Conservation (phyloP, 78 protist species). For the Speleostelium caveatum region DNA sequence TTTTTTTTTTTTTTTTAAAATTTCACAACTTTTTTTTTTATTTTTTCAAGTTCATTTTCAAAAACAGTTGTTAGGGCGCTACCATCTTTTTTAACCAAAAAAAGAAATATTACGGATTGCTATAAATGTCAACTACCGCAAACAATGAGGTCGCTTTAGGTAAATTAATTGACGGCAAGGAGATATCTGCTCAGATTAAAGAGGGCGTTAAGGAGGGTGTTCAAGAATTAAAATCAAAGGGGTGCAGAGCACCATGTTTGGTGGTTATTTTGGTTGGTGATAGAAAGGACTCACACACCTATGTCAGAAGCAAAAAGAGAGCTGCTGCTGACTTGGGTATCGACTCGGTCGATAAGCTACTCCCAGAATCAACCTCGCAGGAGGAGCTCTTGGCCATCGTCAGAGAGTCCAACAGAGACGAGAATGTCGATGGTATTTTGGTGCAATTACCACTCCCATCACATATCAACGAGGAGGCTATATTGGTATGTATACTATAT, state of each 20-base stretch:
- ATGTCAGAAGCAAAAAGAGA: slow-evolving; percentile 78
- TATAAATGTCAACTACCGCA: too few species aligned
- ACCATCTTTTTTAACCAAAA: too few species aligned
- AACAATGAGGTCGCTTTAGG: not conserved
- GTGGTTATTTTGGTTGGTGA: slow-evolving; percentile 81
- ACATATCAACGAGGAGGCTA: slow-evolving; percentile 90
- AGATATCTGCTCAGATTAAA: slow-evolving; percentile 29
- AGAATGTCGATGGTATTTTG: slow-evolving; percentile 86
- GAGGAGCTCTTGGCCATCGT: slow-evolving; percentile 63
- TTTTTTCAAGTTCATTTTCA: too few species aligned
- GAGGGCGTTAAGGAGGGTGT: slow-evolving; percentile 31
- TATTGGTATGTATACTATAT: slow-evolving; percentile 32
- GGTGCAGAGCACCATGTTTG: slow-evolving; percentile 65
- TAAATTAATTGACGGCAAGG: slow-evolving; percentile 73
- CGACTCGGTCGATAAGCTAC: slow-evolving; percentile 16
- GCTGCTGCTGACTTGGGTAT: slow-evolving; percentile 73
- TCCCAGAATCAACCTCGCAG: slow-evolving; percentile 70
- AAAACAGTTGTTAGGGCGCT: too few species aligned
- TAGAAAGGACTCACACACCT: slow-evolving; percentile 78
- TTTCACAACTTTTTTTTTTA: too few species aligned
- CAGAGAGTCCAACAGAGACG: slow-evolving; percentile 17
- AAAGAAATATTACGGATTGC: too few species aligned
- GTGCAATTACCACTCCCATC: slow-evolving; percentile 98
- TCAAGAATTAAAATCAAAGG: not conserved
- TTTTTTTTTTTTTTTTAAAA: not conserved